Base-by-base conservation (phyloP, 169 alveolate genomes). In the Plasmodium reichenowi region DNA sequence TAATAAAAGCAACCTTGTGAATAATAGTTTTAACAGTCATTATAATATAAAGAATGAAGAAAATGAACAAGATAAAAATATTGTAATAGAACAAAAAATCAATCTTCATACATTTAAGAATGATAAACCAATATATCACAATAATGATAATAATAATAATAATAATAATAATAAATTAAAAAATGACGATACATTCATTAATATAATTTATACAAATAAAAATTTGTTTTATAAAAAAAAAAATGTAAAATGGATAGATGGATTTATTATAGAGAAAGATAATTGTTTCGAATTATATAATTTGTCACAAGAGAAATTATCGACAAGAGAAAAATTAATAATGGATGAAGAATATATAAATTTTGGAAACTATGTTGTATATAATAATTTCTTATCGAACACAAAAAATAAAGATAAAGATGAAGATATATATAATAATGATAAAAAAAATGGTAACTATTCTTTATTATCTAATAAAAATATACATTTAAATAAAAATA, bases 241-340 rank as follows among this genome's bases (percentile, higher is more conserved):
- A 26, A 78, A 64, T 3, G 59, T 67, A 10, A 78, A 78, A 38
- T 78, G 89, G 89, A 52, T 22, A 64, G 89, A 78, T 64, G 89
- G 89, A 26, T 78, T 50, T 60, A 45, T 78, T 20, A 32, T 64
- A 1, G 22, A 78, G 17, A 64, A 24, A 22, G 56, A 66, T 4
- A 60, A 59, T 29, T 29, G 24, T n/a, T 5, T 78, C 17, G 76
- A 64, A 70, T 32, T 78, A 38, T 78, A 78, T 24, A 78, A 78
- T 26, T 7, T 22, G 43, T 26, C 59, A 24, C 60, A 32, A 32
- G 89, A 71, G 0, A 78, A 58, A 20, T 22, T 78, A 2, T 52
- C 10, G 59, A 54, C 63, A 63, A 32, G 60, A 6, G 67, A 58
- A 50, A 17, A 58, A 20, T 58, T 50, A 17, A 52, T 20, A 8